Evolutionary conservation across 2,329 filamentous ascomycete genomes (phyloP).

Genomic region (Sporothrix pseudoabietina): DNA sequence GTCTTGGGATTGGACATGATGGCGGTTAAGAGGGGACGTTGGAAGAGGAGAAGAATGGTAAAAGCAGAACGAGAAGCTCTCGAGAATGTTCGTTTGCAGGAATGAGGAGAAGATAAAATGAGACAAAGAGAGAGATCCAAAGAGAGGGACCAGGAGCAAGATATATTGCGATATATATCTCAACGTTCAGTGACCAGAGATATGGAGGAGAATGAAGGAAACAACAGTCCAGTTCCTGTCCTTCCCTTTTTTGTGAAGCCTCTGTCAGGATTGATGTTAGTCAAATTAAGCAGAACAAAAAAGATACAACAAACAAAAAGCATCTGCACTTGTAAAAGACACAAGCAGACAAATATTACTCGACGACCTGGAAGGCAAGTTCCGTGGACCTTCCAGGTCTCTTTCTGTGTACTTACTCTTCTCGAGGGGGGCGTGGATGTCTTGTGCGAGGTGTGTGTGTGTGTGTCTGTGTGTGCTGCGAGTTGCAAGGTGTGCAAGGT

Average conservation of each 20-base stretch:
- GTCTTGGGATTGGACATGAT: constrained; percentile 40
- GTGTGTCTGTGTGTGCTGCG: not conserved
- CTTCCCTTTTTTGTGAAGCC: constrained; percentile 1
- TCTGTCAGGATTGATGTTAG: not conserved
- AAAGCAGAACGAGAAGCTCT: not conserved
- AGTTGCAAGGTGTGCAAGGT: not conserved
- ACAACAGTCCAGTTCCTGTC: constrained; percentile 15
- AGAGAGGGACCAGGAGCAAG: not conserved
- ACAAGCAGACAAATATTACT: not conserved
- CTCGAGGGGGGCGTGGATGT: not conserved
- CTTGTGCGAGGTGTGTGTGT: constrained; percentile 14
- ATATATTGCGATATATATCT: constrained; percentile 1
- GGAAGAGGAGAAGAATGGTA: not conserved
- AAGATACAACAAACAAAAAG: not conserved
- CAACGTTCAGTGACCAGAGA: not conserved
- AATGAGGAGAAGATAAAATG: not conserved
- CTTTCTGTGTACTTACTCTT: not conserved
- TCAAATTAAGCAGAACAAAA: not conserved
- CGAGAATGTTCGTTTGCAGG: constrained; percentile 1
- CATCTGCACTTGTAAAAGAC: not conserved
- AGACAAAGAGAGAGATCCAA: not conserved
- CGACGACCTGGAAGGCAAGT: too few species aligned
- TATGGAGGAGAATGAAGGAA: not conserved
- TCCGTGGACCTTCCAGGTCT: not conserved
- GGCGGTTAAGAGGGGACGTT: not conserved